Evolutionary conservation across 768 basidiomycete genomes (phyloP), one percentile per base, ranked within the genome.

Genomic region (Serendipita sp.): DNA sequence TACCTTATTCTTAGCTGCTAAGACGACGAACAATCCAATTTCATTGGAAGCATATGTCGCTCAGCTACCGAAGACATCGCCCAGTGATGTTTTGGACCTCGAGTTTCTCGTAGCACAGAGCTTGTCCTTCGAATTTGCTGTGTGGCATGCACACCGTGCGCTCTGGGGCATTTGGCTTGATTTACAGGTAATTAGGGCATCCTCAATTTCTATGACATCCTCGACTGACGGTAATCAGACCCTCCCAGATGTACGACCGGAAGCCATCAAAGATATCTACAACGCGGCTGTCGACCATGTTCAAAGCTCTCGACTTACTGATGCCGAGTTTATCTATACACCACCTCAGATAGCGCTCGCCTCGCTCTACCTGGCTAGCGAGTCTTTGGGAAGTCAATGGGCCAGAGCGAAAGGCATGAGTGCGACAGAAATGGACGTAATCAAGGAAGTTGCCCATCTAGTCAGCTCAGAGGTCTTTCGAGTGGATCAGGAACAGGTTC

Each of bases 51-150:
- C 81, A 1, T 98, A 94, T 74, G 85, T 88, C 0, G 77, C 82
- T 1, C 84, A 85, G 68, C 92, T 98, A 68, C 89, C 89, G 0
- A 89, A 85, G 69, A 89, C 91, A 0, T 76, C 78, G 3, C 81
- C 88, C 1, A 82, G 83, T 3, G 93, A 97, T 70, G 88, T 99
- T 15, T 83, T 98, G 65, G 88, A 92, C 65, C 83, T 97, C 41
- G 96, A 99, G 73, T 98, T 97, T 72, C 83, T 96, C 41, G 88
- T 99, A 3, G 89, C 94, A 0, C 96, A 98, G 74, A 92, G 89
- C 70, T 79, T 99, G 54, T 80, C 83, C 44, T 99, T 99, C 68
- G 94, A 99, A 72, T 96, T 97, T 71, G 84, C 91, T 2, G 84
- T 91, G 4, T 93, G 91, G 87, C 92, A 93, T 73, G 82, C 90